Percentiles rank a stretch among this genome's conserved stretches.
Evolutionary conservation across 495 filamentous ascomycete species (phyloP).

Genomic region (Copromyces sp.): DNA sequence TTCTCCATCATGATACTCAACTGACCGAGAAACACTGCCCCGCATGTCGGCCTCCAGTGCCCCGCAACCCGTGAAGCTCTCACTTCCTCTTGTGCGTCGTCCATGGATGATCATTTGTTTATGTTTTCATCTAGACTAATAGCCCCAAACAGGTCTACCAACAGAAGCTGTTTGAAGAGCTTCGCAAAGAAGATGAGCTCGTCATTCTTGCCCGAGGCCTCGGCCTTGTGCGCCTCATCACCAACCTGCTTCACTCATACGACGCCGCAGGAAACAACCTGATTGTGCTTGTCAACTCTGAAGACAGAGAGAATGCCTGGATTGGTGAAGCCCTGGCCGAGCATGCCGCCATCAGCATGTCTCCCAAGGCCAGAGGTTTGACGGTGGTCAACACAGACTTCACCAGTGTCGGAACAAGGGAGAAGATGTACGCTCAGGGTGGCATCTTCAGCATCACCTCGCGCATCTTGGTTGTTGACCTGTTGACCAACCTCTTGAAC

Average conservation of each 20-base stretch:
- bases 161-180: conserved; percentile 85
- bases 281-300: conserved; percentile 79
- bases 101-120: neutral
- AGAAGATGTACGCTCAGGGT: conserved; percentile 81
- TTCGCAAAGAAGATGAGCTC: conserved; percentile 84
- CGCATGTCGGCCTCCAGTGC: conserved; percentile 15
- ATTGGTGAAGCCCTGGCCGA: conserved; percentile 89
- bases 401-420: conserved; percentile 73
- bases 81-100: conserved; percentile 70
- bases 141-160: conserved; percentile 51
- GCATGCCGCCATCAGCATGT: conserved; percentile 73
- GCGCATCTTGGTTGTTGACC: conserved; percentile 86
- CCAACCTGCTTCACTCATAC: conserved; percentile 91
- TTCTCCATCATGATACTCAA: neutral
- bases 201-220: conserved; percentile 85
- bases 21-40: conserved; percentile 3
- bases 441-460: conserved; percentile 96
- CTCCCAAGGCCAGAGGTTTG: conserved; percentile 68
- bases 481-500: conserved; percentile 74
- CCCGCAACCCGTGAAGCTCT: conserved; percentile 67
- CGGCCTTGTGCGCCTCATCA: conserved; percentile 79
- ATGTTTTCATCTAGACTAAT: neutral
- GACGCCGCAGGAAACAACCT: conserved; percentile 93
- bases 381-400: conserved; percentile 90
- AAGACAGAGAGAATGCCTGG: conserved; percentile 90